Percentiles rank a stretch among this genome's conserved stretches.
Evolutionary conservation across 345 rosid genomes (phyloP).

Genomic region (Citrus medica): DNA sequence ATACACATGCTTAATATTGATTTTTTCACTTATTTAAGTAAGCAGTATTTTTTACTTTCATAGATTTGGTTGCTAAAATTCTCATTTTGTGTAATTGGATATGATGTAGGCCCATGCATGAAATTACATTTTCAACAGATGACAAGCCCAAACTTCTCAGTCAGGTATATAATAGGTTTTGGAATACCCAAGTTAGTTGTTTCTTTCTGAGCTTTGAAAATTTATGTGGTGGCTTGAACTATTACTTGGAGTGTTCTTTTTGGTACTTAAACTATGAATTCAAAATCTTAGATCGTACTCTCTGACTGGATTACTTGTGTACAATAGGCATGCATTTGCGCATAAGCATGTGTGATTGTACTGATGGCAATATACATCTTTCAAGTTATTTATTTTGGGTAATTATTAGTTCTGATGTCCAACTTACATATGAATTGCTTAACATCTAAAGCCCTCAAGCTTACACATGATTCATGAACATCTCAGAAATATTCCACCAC

Average conservation of each 20-base stretch:
- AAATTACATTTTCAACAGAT: conserved; percentile 81
- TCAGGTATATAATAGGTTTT: conserved; percentile 56
- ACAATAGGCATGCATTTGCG: background rate
- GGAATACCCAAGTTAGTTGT: conserved; percentile 2
- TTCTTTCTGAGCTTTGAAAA: conserved; percentile 5
- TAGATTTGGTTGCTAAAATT: conserved; percentile 11
- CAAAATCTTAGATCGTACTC: background rate
- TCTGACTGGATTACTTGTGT: background rate
- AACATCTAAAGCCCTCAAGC: background rate
- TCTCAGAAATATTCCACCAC: background rate
- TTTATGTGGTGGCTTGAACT: background rate
- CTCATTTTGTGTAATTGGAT: conserved; percentile 15
- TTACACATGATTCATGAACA: background rate
- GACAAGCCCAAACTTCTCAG: conserved; percentile 97
- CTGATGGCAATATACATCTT: background rate
- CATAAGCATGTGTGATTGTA: background rate
- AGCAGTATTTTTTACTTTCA: background rate
- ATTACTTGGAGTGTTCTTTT: background rate
- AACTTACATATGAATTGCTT: background rate
- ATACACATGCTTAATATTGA: background rate
- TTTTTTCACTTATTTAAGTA: background rate
- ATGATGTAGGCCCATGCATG: conserved; percentile 88
- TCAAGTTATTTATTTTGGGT: background rate
- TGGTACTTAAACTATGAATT: conserved; percentile 5
- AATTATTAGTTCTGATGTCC: background rate